These are phyloP conservation scores for Helichrysum umbraculigerum DNA, from an alignment of 129 eudicot genomes.

Conservation along the genomic window DNA sequence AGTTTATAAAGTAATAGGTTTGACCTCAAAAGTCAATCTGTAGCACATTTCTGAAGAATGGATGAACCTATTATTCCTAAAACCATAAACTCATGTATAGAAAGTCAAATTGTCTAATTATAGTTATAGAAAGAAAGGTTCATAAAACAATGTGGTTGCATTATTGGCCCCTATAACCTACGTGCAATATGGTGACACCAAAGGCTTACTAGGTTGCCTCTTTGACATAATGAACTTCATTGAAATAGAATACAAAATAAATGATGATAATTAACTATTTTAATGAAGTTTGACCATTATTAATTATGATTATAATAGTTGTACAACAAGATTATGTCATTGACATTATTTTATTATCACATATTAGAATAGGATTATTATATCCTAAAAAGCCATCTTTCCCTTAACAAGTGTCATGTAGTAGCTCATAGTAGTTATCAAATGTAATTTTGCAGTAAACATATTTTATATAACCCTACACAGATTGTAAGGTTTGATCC, in stretches of 20 bases:
- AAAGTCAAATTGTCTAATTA: neutral
- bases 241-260: slow-evolving; percentile 23
- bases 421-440: slow-evolving; percentile 16
- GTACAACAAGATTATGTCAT: slow-evolving; percentile 19
- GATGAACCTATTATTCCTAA: neutral
- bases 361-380: neutral
- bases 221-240: slow-evolving; percentile 25
- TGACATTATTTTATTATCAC: slow-evolving; percentile 13
- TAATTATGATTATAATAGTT: slow-evolving; percentile 15
- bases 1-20: neutral
- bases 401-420: slow-evolving; percentile 29
- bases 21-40: slow-evolving; percentile 20
- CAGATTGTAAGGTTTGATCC: neutral
- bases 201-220: slow-evolving; percentile 27
- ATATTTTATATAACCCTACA: neutral
- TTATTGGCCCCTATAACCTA: too few relatives aligned
- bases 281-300: slow-evolving; percentile 13
- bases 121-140: neutral
- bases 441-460: neutral
- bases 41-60: neutral
- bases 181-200: neutral
- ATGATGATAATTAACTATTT: slow-evolving; percentile 1
- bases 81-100: too few relatives aligned
- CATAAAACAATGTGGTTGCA: neutral
- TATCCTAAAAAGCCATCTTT: slow-evolving; percentile 22